A percentile compares a stretch with the other conserved stretches of the same genome.
phyloP scores from a whole-genome alignment of 805 yeast genomes.

The Wickerhamomyces mucosus region DNA sequence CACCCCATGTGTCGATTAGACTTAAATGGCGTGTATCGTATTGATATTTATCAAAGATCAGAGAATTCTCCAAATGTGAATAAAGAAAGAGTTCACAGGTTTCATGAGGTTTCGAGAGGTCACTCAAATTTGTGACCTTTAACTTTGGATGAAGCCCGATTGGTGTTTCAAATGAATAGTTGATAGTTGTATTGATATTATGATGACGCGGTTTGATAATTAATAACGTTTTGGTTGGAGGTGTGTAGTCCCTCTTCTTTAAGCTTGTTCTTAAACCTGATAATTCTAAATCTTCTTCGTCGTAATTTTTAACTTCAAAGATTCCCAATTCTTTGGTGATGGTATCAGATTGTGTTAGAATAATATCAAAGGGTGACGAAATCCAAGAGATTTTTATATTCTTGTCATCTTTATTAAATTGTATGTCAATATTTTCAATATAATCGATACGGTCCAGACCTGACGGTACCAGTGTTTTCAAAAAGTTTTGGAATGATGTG shows the following conservation, averaged over 20 bases:
- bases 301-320: conserved; percentile 9
- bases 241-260: conserved; percentile 6
- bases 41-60: conserved; percentile 51
- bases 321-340: conserved; percentile 18
- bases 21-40: conserved; percentile 24
- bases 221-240: conserved; percentile 17
- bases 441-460: conserved; percentile 13
- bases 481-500: conserved; percentile 11
- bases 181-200: conserved; percentile 2
- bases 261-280: conserved; percentile 15
- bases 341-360: conserved; percentile 3
- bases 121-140: conserved; percentile 7
- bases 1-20: conserved; percentile 40
- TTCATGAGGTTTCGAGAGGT: conserved; percentile 5
- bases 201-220: conserved; percentile 18
- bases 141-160: conserved; percentile 31
- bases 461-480: conserved; percentile 7
- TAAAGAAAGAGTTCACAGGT: conserved; percentile 35
- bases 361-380: conserved; percentile 13
- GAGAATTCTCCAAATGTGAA: conserved; percentile 32
- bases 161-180: conserved; percentile 17
- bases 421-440: conserved; percentile 13
- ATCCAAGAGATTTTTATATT: conserved; percentile 12
- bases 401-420: conserved; percentile 5
- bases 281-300: conserved; percentile 13